Conservation (phyloP, 495 filamentous ascomycete genomes). For the Aspergillus heteromorphus region DNA sequence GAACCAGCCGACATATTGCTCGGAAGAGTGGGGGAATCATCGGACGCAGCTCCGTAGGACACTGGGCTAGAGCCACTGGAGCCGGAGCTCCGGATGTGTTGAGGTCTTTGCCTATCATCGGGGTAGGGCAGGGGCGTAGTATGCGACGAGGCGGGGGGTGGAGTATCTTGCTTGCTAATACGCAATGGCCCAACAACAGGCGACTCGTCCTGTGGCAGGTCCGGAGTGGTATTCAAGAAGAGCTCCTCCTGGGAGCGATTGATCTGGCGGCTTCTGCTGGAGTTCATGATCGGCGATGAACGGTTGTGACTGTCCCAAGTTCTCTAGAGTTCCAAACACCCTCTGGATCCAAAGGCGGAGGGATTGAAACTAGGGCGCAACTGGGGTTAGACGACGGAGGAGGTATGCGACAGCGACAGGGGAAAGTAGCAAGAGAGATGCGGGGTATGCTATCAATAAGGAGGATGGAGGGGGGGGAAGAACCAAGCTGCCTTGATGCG, state of each 20-base stretch:
- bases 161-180: conserved; percentile 66
- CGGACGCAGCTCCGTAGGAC: conserved; percentile 23
- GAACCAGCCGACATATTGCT: conserved; percentile 25
- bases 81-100: conserved; percentile 33
- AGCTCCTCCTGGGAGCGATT: conserved; percentile 65
- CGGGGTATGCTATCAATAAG: too few relatives aligned
- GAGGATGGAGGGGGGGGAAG: not conserved
- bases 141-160: conserved; percentile 35
- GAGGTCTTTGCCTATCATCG: conserved; percentile 57
- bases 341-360: not conserved
- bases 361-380: not conserved
- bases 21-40: conserved; percentile 16
- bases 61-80: conserved; percentile 35
- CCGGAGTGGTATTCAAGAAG: conserved; percentile 52
- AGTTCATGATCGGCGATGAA: conserved; percentile 27
- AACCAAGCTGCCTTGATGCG: too few relatives aligned
- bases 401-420: not conserved
- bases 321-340: not conserved
- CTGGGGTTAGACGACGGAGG: not conserved
- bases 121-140: conserved; percentile 62
- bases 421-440: too few relatives aligned
- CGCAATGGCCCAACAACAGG: conserved; percentile 79
- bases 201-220: conserved; percentile 51
- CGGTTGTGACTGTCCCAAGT: not conserved
- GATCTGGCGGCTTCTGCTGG: conserved; percentile 42